Evolutionary conservation across 2,329 filamentous ascomycete species (phyloP), one percentile per base, ranked within the genome.

Genomic region (Neocucurbitaria cava): DNA sequence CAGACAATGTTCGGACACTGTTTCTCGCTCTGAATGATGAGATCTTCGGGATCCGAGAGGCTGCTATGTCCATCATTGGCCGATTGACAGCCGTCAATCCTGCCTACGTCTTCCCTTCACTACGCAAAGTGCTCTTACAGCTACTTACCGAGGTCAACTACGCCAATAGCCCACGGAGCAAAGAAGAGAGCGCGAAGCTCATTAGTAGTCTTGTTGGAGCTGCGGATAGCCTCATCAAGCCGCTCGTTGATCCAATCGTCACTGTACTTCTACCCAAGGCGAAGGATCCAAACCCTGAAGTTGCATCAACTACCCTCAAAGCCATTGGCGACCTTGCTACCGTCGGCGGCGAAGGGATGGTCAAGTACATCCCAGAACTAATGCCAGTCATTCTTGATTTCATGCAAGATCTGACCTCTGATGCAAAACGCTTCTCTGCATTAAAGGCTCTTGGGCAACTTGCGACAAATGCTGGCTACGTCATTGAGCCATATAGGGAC

Each of bases 1-100:
- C 96, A 1, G 94, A 99, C 74, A 99, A 99, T 70, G 96, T 99
- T 43, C 88, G 96, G 18, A 96, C 93, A 13, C 79, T 99, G 0
- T 98, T 99, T 76, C 89, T 98, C 55, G 94, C 95, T 0, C 84
- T 99, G 15, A 97, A 99, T 64, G 95, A 99, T 68, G 94, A 98
- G 71, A 85, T 92, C 1, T 99, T 98, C 62, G 83, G 88, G 2
- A 96, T 98, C 55, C 85, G 96, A 66, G 93, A 99, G 78, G 94
- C 95, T 24, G 91, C 95, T 8, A 97, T 99, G 69, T 89, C 91
- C 17, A 97, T 99, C 62, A 96, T 99, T 67, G 96, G 95, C 28
- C 91, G 96, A 11, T 81, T 99, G 52, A 96, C 95, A 0, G 85
- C 87, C 47, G 89, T 92, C 62, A 99, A 99, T 62, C 96, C 95